phyloP scores from a whole-genome alignment of 495 filamentous ascomycete species.

The Aspergillus conjunctus region DNA sequence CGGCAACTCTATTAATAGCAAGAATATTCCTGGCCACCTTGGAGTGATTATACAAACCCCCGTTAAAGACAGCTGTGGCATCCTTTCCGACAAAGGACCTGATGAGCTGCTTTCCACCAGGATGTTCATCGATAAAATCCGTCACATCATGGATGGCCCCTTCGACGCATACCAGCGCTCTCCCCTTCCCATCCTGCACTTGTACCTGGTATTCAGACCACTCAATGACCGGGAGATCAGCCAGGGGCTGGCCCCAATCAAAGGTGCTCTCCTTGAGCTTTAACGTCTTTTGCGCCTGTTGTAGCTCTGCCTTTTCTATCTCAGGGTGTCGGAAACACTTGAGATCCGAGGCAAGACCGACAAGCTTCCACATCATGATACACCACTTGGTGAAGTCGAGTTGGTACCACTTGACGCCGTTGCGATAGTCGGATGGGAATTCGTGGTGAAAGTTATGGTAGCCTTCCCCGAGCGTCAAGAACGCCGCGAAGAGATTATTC shows the following conservation, averaged over 20 bases:
- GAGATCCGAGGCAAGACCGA: slow-evolving; percentile 83
- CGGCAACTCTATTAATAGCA: too few relatives aligned
- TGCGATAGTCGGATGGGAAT: slow-evolving; percentile 92
- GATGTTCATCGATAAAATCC: slow-evolving; percentile 84
- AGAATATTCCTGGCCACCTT: slow-evolving; percentile 42
- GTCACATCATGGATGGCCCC: slow-evolving; percentile 88
- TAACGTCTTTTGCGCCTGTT: slow-evolving; percentile 92
- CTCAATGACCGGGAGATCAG: slow-evolving; percentile 82
- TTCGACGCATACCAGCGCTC: slow-evolving; percentile 74
- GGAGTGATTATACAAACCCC: slow-evolving; percentile 87
- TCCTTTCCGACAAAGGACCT: slow-evolving; percentile 82
- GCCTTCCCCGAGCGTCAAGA: slow-evolving; percentile 86
- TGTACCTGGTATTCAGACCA: slow-evolving; percentile 53
- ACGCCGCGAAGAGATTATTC: slow-evolving; percentile 84
- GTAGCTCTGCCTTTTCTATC: slow-evolving; percentile 89
- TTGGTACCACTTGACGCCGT: slow-evolving; percentile 89
- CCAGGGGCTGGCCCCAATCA: slow-evolving; percentile 85
- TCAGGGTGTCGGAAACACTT: slow-evolving; percentile 90
- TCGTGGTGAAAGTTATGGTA: slow-evolving; percentile 98
- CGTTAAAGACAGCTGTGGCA: slow-evolving; percentile 92
- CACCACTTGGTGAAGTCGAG: slow-evolving; percentile 95
- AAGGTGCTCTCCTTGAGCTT: slow-evolving; percentile 79
- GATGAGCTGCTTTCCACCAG: slow-evolving; percentile 86
- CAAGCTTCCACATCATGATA: slow-evolving; percentile 82
- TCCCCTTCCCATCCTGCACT: too few relatives aligned